Evolutionary conservation across 2,329 filamentous ascomycete species (phyloP).

Genomic region (Colletotrichum caudatum): DNA sequence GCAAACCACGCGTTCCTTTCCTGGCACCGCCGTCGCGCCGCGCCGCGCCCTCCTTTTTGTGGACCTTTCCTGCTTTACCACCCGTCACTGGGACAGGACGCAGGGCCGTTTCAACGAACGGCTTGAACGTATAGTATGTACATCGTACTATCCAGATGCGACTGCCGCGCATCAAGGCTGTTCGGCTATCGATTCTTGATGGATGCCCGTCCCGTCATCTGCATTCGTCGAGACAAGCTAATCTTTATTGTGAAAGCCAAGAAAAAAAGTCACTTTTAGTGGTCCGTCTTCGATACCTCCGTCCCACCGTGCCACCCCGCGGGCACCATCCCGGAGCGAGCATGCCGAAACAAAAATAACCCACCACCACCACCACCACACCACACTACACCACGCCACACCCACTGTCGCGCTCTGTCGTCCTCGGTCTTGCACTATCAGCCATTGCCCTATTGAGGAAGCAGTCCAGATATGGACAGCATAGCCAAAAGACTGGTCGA

Average conservation of each 20-base stretch:
- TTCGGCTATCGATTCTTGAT: not conserved
- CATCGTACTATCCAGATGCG: slow-evolving; percentile 17
- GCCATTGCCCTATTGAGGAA: not conserved
- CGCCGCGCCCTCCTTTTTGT: slow-evolving; percentile 33
- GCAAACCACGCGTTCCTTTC: slow-evolving; percentile 10
- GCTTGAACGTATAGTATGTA: slow-evolving; percentile 9
- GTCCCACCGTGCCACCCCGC: too few relatives aligned
- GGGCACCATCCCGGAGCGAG: slow-evolving; percentile 11
- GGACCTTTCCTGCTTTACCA: slow-evolving; percentile 1
- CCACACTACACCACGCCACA: too few relatives aligned
- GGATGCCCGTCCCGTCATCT: not conserved
- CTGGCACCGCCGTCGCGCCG: slow-evolving; percentile 16
- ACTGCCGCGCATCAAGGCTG: slow-evolving; percentile 9
- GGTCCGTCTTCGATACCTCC: too few relatives aligned
- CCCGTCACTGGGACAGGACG: slow-evolving; percentile 31
- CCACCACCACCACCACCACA: not conserved
- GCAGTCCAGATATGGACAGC: slow-evolving; percentile 5
- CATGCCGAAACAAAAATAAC: slow-evolving; percentile 4
- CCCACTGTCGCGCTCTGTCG: not conserved
- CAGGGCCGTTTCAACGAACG: slow-evolving; percentile 33
- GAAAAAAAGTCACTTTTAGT: not conserved
- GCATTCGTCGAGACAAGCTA: not conserved
- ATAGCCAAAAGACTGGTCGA: not conserved
- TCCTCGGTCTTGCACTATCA: not conserved
- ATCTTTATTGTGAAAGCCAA: slow-evolving; percentile 26